Conservation (phyloP, 2,329 filamentous ascomycete species). For the Epichloe festucae region DNA sequence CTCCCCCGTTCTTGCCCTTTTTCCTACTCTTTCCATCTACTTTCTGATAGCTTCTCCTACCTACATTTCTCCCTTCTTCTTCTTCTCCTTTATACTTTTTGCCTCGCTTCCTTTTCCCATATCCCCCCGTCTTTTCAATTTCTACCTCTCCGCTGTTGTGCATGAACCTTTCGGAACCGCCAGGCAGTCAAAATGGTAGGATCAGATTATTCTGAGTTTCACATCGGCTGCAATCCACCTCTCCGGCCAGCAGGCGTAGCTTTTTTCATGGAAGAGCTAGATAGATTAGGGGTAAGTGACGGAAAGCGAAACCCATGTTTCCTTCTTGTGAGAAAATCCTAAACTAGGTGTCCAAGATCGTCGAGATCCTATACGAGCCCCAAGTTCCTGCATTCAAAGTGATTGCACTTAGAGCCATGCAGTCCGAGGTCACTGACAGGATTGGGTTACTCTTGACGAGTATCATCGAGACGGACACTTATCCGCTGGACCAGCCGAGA, state of each 20-base stretch:
- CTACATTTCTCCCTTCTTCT: not conserved
- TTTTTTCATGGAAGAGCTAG: slow-evolving; percentile 10
- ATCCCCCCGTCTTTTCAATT: too few species aligned
- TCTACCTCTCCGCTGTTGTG: too few species aligned
- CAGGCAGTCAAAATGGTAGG: not conserved
- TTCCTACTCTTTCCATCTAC: not conserved
- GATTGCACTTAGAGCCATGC: slow-evolving; percentile 8
- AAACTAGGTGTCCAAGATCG: slow-evolving; percentile 5
- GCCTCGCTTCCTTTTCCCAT: too few species aligned
- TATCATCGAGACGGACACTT: slow-evolving; percentile 5
- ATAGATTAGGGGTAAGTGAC: not conserved
- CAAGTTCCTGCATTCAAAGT: slow-evolving; percentile 23
- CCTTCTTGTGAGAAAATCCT: not conserved
- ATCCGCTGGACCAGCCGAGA: not conserved
- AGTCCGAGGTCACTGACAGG: slow-evolving; percentile 7
- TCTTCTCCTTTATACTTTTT: not conserved
- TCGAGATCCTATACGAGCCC: slow-evolving; percentile 25
- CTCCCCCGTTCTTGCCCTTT: not conserved
- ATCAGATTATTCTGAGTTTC: slow-evolving; percentile 15
- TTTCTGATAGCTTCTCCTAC: not conserved
- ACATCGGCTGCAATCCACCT: slow-evolving; percentile 22
- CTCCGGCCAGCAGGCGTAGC: slow-evolving; percentile 18
- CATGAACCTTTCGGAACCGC: not conserved
- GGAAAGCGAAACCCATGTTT: not conserved
- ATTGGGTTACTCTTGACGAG: slow-evolving; percentile 12